These are phyloP conservation scores for Elsinoe ampelina DNA, from an alignment of 2,329 filamentous ascomycete species.

Conservation along the genomic window DNA sequence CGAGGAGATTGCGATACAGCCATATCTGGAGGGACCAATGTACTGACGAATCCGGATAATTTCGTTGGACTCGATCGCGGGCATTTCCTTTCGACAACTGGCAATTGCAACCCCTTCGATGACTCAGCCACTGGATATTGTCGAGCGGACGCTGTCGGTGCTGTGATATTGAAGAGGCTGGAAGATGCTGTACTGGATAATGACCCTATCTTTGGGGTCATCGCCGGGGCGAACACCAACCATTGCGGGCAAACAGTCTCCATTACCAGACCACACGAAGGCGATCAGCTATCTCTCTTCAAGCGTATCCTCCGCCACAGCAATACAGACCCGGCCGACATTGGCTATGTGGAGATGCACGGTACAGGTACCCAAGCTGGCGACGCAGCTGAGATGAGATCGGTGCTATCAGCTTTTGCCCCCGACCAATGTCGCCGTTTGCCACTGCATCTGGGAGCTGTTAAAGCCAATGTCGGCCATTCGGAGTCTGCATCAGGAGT, in stretches of 20 bases:
- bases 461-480: slow-evolving; percentile 26
- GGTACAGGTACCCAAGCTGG: slow-evolving; percentile 28
- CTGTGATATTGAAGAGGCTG: slow-evolving; percentile 25
- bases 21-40: slow-evolving; percentile 22
- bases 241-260: slow-evolving; percentile 21
- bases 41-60: slow-evolving; percentile 22
- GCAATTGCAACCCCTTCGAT: slow-evolving; percentile 21
- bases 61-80: slow-evolving; percentile 21
- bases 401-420: slow-evolving; percentile 19
- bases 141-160: slow-evolving; percentile 22
- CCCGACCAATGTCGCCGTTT: slow-evolving; percentile 12
- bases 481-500: slow-evolving; percentile 26
- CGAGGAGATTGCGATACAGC: slow-evolving; percentile 23
- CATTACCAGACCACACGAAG: slow-evolving; percentile 23
- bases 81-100: slow-evolving; percentile 19
- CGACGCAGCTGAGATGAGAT: slow-evolving; percentile 23
- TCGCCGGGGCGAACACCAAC: slow-evolving; percentile 21
- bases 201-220: slow-evolving; percentile 23
- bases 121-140: slow-evolving; percentile 24
- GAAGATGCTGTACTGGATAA: slow-evolving; percentile 26
- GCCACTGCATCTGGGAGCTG: slow-evolving; percentile 20
- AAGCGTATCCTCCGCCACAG: slow-evolving; percentile 19
- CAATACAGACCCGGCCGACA: slow-evolving; percentile 19
- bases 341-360: slow-evolving; percentile 25
- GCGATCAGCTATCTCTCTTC: slow-evolving; percentile 17